Base-by-base conservation (phyloP, 2,329 filamentous ascomycete genomes). In the Tolypocladium tropicale region DNA sequence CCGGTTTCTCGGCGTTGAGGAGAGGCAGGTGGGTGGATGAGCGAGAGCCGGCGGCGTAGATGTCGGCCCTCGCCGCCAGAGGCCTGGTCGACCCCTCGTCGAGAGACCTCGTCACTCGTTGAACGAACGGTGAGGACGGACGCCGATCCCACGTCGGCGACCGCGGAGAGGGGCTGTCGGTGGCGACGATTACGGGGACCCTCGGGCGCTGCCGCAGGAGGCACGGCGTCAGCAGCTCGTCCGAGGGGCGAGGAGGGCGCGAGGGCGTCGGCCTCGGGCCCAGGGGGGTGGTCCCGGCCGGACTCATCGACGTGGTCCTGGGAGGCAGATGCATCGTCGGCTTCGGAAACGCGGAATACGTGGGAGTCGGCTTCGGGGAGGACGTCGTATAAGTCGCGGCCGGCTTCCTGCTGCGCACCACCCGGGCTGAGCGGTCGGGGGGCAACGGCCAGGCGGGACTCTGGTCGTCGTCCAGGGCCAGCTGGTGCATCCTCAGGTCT, bases 321-420 rank as follows among this genome's bases (percentile, higher is more conserved):
- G 59, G 52, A 49, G 53, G 53, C n/a, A 46, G 43, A n/a, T n/a
- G n/a, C 46, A 39, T 14, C 2, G 51, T 14, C 28, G 66, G 60
- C 61, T 71, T 76, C 6, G 75, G 74, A 57, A 75, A 76, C 41
- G 74, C 67, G 1, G 75, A 75, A 57, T 76, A 76, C 3, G 68
- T 70, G 21, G 67, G 62, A 11, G 63, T 68, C 46, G 62, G 59
- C 21, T 48, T 58, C 55, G 61, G 57, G 41, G 50, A 32, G 36
- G 51, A n/a, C n/a, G n/a, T 28, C 18, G 53, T 18, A 36, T 56
- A 51, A 39, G 30, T 55, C 34, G 52, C 46, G 9, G 53, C 54
- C 33, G 56, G 50, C 23, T 57, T 53, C 49, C 57, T 58, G 50
- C 12, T 52, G 33, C 53, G 50, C 23, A 39, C 53, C 23, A 39